A percentile compares a stretch with the other conserved stretches of the same genome.
Conservation (phyloP, 495 filamentous ascomycete genomes). For the Diplogelasinospora grovesii region DNA sequence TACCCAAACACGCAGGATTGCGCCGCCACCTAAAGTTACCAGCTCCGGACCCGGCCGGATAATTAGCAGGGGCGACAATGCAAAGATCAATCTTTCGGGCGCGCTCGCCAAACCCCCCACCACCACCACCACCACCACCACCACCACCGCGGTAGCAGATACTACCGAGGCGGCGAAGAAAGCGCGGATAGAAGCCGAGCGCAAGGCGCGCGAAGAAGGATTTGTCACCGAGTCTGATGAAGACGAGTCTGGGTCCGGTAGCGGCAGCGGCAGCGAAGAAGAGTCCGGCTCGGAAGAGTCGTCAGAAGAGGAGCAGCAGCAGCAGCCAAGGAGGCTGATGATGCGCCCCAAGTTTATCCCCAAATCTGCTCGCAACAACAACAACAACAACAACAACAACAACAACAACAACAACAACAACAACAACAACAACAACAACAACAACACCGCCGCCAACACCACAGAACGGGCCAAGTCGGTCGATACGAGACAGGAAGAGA, state of each 20-base stretch:
- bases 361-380: slow-evolving; percentile 59
- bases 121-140: no score
- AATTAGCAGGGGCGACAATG: slow-evolving; percentile 54
- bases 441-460: neutral
- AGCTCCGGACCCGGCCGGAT: slow-evolving; percentile 41
- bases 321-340: slow-evolving; percentile 56
- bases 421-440: slow-evolving; percentile 14
- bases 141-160: slow-evolving; percentile 42
- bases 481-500: slow-evolving; percentile 29
- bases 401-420: neutral
- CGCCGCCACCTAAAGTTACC: slow-evolving; percentile 51
- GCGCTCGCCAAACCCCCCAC: no score
- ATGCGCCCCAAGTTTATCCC: slow-evolving; percentile 88
- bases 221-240: slow-evolving; percentile 65
- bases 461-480: slow-evolving; percentile 19
- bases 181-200: slow-evolving; percentile 36
- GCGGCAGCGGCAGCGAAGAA: slow-evolving; percentile 39
- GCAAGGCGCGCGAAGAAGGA: slow-evolving; percentile 59
- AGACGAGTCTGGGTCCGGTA: slow-evolving; percentile 12
- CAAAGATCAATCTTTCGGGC: slow-evolving; percentile 61
- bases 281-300: slow-evolving; percentile 49
- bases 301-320: slow-evolving; percentile 36
- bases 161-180: slow-evolving; percentile 33
- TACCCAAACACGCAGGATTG: slow-evolving; percentile 34
- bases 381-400: slow-evolving; percentile 14